These are phyloP conservation scores for Thielaviopsis populi DNA, from an alignment of 2,329 filamentous ascomycete species.

Conservation along the genomic window DNA sequence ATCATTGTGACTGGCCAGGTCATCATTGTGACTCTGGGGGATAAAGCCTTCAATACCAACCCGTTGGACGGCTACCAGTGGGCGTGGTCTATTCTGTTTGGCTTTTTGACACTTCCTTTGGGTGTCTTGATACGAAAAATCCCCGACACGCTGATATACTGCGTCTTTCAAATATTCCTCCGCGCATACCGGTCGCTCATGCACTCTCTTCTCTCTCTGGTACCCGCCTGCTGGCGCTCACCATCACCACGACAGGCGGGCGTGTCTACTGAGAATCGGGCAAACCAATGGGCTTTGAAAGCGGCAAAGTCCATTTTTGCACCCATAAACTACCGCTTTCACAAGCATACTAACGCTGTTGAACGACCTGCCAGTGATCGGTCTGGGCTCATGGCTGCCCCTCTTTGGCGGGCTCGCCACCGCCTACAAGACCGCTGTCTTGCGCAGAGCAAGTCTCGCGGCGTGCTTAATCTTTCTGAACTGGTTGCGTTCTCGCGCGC, in stretches of 20 bases:
- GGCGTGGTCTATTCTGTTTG: constrained; percentile 55
- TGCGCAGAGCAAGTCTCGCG: constrained; percentile 13
- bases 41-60: constrained; percentile 48
- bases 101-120: constrained; percentile 51
- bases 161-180: constrained; percentile 21
- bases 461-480: constrained; percentile 22
- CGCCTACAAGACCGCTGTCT: constrained; percentile 10
- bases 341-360: constrained; percentile 18
- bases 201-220: constrained; percentile 14
- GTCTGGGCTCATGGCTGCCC: constrained; percentile 11
- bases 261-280: constrained; percentile 9
- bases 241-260: constrained; percentile 13
- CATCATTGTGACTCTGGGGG: constrained; percentile 58
- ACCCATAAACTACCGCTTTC: constrained; percentile 20
- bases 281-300: constrained; percentile 20
- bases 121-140: constrained; percentile 30
- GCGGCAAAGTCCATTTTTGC: constrained; percentile 20
- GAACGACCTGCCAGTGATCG: neutral
- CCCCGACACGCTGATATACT: constrained; percentile 25
- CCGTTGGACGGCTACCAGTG: constrained; percentile 50
- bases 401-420: constrained; percentile 11
- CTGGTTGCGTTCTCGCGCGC: constrained; percentile 24
- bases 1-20: constrained; percentile 56
- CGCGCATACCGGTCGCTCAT: constrained; percentile 18
- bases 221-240: constrained; percentile 17